Percentiles rank a stretch among this genome's conserved stretches.
phyloP scores from a whole-genome alignment of 805 yeast genomes.

The Starmerella sirachaensis region DNA sequence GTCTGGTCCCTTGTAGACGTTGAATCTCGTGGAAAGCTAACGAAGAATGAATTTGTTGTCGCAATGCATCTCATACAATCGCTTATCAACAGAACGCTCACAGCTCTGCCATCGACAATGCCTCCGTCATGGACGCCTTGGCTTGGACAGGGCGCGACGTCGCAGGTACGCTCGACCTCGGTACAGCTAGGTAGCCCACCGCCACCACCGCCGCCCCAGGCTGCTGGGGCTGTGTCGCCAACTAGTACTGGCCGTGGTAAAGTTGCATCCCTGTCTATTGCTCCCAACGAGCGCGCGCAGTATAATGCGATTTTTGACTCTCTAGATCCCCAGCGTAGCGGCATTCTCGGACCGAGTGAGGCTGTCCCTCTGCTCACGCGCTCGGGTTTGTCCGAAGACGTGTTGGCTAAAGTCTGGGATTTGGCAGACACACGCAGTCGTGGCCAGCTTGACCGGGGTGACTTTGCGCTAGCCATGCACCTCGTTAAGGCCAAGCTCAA shows the following conservation, averaged over 20 bases:
- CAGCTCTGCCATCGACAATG: conserved; percentile 41
- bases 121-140: conserved; percentile 31
- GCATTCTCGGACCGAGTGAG: conserved; percentile 59
- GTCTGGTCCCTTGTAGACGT: conserved; percentile 85
- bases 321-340: conserved; percentile 54
- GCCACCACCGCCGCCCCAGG: conserved; percentile 18
- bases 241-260: not conserved
- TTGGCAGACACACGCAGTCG: conserved; percentile 78
- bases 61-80: conserved; percentile 95
- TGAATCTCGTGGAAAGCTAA: conserved; percentile 57
- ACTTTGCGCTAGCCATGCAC: conserved; percentile 88
- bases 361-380: conserved; percentile 83
- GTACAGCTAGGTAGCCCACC: not conserved
- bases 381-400: conserved; percentile 73
- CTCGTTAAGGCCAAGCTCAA: conserved; percentile 73
- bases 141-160: conserved; percentile 18
- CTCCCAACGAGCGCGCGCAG: conserved; percentile 58
- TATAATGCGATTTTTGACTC: conserved; percentile 70
- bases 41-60: conserved; percentile 64
- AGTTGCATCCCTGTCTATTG: conserved; percentile 43
- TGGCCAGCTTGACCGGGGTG: conserved; percentile 67
- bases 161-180: not conserved
- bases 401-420: conserved; percentile 88
- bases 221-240: not conserved
- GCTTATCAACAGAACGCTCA: conserved; percentile 51